These are phyloP conservation scores for Purpureocillium takamizusanense DNA, from an alignment of 2,329 filamentous ascomycete species.

Conservation along the genomic window DNA sequence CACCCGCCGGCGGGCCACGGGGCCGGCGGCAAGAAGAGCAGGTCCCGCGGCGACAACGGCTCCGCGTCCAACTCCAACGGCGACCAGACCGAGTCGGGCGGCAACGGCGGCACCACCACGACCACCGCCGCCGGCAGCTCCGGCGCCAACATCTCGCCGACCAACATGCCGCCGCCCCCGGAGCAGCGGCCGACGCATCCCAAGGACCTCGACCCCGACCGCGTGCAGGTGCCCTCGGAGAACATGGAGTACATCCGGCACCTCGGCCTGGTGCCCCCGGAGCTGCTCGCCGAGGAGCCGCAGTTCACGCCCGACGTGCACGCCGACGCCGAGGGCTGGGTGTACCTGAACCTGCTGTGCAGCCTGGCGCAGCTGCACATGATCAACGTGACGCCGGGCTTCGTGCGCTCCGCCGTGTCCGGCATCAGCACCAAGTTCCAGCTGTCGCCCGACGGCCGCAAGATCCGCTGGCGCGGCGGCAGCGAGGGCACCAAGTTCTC, in stretches of 20 bases:
- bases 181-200: slow-evolving; percentile 73
- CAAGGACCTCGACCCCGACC: slow-evolving; percentile 67
- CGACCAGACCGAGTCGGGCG: slow-evolving; percentile 35
- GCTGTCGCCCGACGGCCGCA: slow-evolving; percentile 66
- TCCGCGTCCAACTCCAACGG: slow-evolving; percentile 39
- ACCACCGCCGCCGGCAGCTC: too few species aligned
- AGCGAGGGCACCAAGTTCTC: slow-evolving; percentile 54
- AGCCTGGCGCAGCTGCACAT: slow-evolving; percentile 81
- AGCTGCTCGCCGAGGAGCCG: slow-evolving; percentile 36
- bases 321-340: slow-evolving; percentile 64
- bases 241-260: slow-evolving; percentile 76
- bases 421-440: slow-evolving; percentile 69
- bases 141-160: slow-evolving; percentile 30
- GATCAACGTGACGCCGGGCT: slow-evolving; percentile 70
- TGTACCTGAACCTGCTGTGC: slow-evolving; percentile 71
- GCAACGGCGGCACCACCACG: slow-evolving; percentile 20
- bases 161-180: slow-evolving; percentile 27
- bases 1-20: slow-evolving; percentile 10
- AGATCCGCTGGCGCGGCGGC: slow-evolving; percentile 72
- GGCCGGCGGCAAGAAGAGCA: slow-evolving; percentile 26
- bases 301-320: slow-evolving; percentile 35
- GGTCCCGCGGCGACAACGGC: slow-evolving; percentile 31
- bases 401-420: slow-evolving; percentile 62
- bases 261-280: slow-evolving; percentile 55
- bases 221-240: slow-evolving; percentile 64